These are phyloP conservation scores for Ailanthus altissimus DNA, from an alignment of 345 rosid species.

Conservation along the genomic window DNA sequence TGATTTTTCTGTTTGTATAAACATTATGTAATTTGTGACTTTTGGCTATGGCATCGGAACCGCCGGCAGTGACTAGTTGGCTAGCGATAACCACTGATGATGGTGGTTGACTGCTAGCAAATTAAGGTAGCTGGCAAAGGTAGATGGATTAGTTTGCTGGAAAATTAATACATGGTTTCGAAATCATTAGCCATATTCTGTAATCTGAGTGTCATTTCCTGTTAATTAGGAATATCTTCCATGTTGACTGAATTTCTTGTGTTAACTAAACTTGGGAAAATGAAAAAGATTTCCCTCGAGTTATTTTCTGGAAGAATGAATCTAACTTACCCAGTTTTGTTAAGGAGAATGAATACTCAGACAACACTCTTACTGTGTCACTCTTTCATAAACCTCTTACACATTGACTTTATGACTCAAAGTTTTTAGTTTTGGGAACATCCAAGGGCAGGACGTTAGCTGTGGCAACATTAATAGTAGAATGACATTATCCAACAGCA, in stretches of 20 bases:
- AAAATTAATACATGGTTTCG: background rate
- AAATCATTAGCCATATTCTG: background rate
- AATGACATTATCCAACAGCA: background rate
- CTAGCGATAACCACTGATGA: background rate
- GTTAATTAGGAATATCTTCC: background rate
- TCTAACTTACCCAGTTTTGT: background rate
- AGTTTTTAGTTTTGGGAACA: background rate
- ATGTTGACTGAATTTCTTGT: background rate
- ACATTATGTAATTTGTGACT: background rate
- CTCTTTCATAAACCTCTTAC: background rate
- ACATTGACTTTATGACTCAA: background rate
- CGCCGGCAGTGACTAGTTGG: background rate
- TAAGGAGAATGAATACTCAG: background rate
- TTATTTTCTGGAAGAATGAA: background rate
- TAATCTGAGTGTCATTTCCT: background rate
- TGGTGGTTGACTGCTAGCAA: background rate
- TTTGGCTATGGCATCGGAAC: constrained; percentile 1
- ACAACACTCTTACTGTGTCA: background rate
- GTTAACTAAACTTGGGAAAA: background rate
- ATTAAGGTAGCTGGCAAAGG: constrained; percentile 1
- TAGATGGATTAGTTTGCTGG: constrained; percentile 13
- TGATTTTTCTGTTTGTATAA: background rate
- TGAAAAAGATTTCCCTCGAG: background rate
- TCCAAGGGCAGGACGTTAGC: background rate
- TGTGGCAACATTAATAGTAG: background rate